Conservation (phyloP, 495 filamentous ascomycete species). For the Cudoniella acicularis region DNA sequence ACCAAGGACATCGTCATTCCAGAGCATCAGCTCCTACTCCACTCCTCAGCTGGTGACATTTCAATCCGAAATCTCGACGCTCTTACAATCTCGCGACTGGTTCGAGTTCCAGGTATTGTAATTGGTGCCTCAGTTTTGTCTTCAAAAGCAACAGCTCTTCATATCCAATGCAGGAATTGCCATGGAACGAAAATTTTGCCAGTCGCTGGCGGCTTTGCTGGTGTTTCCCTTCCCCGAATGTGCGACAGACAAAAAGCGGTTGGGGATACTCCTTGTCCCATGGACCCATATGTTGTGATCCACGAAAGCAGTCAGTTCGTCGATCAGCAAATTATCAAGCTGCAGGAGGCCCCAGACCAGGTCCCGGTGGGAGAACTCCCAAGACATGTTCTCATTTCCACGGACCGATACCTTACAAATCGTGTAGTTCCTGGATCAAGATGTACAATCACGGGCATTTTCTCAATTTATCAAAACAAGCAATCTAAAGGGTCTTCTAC, state of each 20-base stretch:
- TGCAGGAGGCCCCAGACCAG: conserved; percentile 97
- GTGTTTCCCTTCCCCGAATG: conserved; percentile 73
- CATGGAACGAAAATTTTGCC: conserved; percentile 64
- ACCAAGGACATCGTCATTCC: conserved; percentile 68
- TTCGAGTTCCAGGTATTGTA: conserved; percentile 94
- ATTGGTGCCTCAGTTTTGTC: conserved; percentile 96
- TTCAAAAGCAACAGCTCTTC: conserved; percentile 84
- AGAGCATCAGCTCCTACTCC: conserved; percentile 92
- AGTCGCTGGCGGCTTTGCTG: conserved; percentile 80
- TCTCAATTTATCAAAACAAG: conserved; percentile 94
- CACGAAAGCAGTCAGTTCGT: conserved; percentile 96
- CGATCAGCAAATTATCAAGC: conserved; percentile 96
- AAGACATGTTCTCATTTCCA: conserved; percentile 88
- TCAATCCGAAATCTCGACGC: conserved; percentile 95
- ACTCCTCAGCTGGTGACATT: conserved; percentile 83
- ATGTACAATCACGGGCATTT: conserved; percentile 95
- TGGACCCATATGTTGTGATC: conserved; percentile 93
- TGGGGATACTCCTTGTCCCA: conserved; percentile 64
- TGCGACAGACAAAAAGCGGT: conserved; percentile 54
- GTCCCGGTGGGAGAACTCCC: conserved; percentile 97
- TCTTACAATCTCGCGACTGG: conserved; percentile 87
- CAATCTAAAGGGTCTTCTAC: conserved; percentile 71
- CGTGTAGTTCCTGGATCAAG: conserved; percentile 92
- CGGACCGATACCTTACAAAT: conserved; percentile 94
- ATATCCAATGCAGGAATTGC: conserved; percentile 89